Evolutionary conservation across 2,329 filamentous ascomycete genomes (phyloP).

Genomic region (Penicillium sp.): DNA sequence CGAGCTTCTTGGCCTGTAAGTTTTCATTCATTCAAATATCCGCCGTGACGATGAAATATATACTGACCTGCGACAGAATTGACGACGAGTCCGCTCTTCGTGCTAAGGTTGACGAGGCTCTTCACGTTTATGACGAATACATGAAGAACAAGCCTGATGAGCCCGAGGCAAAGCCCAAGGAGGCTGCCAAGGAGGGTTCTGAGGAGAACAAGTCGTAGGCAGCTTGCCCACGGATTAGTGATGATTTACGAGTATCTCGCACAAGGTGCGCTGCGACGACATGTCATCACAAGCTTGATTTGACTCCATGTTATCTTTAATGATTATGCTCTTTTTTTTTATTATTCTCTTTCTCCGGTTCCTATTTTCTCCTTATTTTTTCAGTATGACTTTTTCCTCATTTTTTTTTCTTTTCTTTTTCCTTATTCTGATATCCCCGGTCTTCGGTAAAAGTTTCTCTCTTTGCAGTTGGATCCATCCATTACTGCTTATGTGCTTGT

Average conservation of each 20-base stretch:
- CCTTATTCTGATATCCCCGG: conserved; percentile 40
- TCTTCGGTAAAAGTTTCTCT: conserved; percentile 36
- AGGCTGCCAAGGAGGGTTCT: conserved; percentile 40
- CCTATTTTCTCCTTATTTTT: conserved; percentile 14
- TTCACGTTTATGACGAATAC: conserved; percentile 97
- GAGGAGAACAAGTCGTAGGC: conserved; percentile 41
- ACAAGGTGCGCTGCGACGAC: not conserved
- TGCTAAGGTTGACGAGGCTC: conserved; percentile 94
- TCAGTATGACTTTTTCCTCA: conserved; percentile 23
- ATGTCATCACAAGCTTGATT: conserved; percentile 6
- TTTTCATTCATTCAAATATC: conserved; percentile 26
- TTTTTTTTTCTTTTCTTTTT: conserved; percentile 21
- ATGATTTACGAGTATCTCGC: conserved; percentile 4
- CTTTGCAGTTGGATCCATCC: conserved; percentile 19
- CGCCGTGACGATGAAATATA: not conserved
- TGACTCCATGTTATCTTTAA: conserved; percentile 15
- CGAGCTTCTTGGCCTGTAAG: conserved; percentile 93
- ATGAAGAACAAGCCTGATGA: conserved; percentile 72
- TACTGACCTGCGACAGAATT: conserved; percentile 56
- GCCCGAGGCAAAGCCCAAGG: conserved; percentile 45
- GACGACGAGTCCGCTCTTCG: conserved; percentile 85
- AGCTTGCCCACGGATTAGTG: conserved; percentile 8
- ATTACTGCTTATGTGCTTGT: not conserved
- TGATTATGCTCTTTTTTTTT: conserved; percentile 10
- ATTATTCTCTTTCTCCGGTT: conserved; percentile 12